Evolutionary conservation across 345 rosid species (phyloP).

Genomic region (Luvunga scandens): DNA sequence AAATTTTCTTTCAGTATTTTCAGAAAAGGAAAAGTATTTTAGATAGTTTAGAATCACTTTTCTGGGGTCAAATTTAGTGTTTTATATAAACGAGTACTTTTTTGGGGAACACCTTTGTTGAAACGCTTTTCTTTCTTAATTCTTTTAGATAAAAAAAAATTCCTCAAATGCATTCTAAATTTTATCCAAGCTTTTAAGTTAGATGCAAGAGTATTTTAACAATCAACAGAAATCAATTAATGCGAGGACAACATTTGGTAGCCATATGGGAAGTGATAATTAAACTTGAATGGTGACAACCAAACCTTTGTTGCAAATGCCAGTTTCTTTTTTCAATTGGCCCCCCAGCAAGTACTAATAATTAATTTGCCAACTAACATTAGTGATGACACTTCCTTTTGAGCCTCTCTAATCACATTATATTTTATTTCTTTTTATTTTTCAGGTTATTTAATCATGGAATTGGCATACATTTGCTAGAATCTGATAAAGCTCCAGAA

Average conservation of each 20-base stretch:
- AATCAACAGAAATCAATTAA: background rate
- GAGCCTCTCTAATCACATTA: background rate
- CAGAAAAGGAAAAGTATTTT: background rate
- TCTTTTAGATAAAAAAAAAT: too few species aligned
- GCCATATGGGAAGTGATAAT: background rate
- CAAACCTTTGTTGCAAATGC: background rate
- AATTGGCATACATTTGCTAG: constrained; percentile 46
- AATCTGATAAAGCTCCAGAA: constrained; percentile 18
- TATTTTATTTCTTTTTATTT: background rate
- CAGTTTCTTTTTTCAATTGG: background rate
- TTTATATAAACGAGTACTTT: too few species aligned
- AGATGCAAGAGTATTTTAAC: background rate
- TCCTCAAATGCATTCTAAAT: background rate
- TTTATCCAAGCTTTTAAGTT: background rate
- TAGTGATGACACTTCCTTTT: too few species aligned
- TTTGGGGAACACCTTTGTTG: too few species aligned
- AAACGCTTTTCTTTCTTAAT: too few species aligned
- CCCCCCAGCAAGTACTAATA: background rate
- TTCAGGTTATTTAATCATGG: constrained; percentile 53
- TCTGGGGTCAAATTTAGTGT: too few species aligned
- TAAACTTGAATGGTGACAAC: background rate
- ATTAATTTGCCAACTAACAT: too few species aligned
- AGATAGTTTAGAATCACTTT: background rate
- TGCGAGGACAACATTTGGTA: background rate
- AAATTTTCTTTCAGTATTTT: background rate